A percentile compares a stretch with the other conserved stretches of the same genome.
These are phyloP conservation scores for Aspergillus uvarum DNA, from an alignment of 2,329 filamentous ascomycete species.

Conservation along the genomic window DNA sequence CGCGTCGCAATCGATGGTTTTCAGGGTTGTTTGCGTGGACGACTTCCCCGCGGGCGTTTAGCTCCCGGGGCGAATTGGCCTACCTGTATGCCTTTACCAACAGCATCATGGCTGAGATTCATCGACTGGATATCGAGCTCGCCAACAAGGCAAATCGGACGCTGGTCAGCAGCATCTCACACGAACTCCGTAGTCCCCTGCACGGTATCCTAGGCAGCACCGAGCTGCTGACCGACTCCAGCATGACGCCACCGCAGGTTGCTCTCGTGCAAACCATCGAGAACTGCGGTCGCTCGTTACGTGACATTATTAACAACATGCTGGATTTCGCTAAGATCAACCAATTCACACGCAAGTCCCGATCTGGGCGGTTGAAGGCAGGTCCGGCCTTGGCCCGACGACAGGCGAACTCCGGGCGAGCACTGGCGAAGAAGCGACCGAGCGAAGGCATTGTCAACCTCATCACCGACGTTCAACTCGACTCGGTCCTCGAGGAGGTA, in stretches of 20 bases:
- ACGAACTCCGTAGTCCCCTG: constrained; percentile 34
- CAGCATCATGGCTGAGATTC: constrained; percentile 29
- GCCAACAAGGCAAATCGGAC: constrained; percentile 31
- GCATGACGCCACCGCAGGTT: constrained; percentile 22
- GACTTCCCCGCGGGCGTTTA: constrained; percentile 19
- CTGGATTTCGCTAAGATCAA: constrained; percentile 29
- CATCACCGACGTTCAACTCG: background rate
- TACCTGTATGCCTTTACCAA: constrained; percentile 27
- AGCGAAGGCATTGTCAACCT: background rate
- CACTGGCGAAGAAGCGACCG: background rate
- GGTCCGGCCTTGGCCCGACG: background rate
- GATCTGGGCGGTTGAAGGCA: background rate
- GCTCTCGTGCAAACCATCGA: constrained; percentile 32
- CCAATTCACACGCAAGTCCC: constrained; percentile 4
- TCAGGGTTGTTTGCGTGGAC: constrained; percentile 25
- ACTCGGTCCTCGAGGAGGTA: constrained; percentile 6
- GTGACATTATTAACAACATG: constrained; percentile 40
- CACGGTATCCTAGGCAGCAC: constrained; percentile 31
- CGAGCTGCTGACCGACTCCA: constrained; percentile 27
- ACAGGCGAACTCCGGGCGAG: background rate
- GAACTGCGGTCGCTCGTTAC: constrained; percentile 40
- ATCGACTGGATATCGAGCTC: constrained; percentile 21
- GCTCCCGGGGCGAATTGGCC: constrained; percentile 20
- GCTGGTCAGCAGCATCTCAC: constrained; percentile 31
- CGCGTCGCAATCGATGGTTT: constrained; percentile 27